Evolutionary conservation across 2,329 filamentous ascomycete species (phyloP).

Genomic region (Aspergillus thermomutatus): DNA sequence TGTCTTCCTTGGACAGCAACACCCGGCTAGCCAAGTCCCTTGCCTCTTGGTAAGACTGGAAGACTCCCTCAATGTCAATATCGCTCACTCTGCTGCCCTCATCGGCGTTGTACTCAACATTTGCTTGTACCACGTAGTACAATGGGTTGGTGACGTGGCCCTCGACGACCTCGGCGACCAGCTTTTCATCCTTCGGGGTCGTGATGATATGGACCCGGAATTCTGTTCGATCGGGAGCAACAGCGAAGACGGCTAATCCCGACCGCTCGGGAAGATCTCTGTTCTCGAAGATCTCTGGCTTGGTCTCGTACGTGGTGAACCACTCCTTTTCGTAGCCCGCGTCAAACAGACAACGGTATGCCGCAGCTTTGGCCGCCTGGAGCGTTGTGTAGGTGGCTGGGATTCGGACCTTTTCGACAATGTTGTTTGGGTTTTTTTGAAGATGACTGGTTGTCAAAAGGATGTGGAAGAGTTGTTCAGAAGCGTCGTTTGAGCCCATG

Average conservation of each 20-base stretch:
- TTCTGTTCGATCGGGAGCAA: slow-evolving; percentile 20
- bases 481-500: neutral
- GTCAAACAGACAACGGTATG: slow-evolving; percentile 27
- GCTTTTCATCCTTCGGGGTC: slow-evolving; percentile 15
- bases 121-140: slow-evolving; percentile 27
- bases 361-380: slow-evolving; percentile 20
- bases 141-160: slow-evolving; percentile 21
- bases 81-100: slow-evolving; percentile 14
- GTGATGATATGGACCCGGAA: slow-evolving; percentile 26
- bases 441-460: slow-evolving; percentile 22
- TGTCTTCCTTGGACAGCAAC: slow-evolving; percentile 17
- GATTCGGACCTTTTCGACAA: slow-evolving; percentile 24
- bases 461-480: slow-evolving; percentile 23
- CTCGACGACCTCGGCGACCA: slow-evolving; percentile 14
- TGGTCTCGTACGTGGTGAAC: slow-evolving; percentile 24
- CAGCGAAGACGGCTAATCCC: slow-evolving; percentile 23
- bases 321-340: slow-evolving; percentile 28
- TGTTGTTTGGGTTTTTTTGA: slow-evolving; percentile 20
- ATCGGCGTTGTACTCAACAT: slow-evolving; percentile 19
- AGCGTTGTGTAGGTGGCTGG: slow-evolving; percentile 23
- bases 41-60: slow-evolving; percentile 21
- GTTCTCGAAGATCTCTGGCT: slow-evolving; percentile 12
- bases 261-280: neutral
- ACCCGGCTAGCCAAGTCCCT: slow-evolving; percentile 19
- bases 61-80: slow-evolving; percentile 22